A percentile compares a stretch with the other conserved stretches of the same genome.
Conservation (phyloP, 257 asterid genomes). For the Asclepias syriaca region DNA sequence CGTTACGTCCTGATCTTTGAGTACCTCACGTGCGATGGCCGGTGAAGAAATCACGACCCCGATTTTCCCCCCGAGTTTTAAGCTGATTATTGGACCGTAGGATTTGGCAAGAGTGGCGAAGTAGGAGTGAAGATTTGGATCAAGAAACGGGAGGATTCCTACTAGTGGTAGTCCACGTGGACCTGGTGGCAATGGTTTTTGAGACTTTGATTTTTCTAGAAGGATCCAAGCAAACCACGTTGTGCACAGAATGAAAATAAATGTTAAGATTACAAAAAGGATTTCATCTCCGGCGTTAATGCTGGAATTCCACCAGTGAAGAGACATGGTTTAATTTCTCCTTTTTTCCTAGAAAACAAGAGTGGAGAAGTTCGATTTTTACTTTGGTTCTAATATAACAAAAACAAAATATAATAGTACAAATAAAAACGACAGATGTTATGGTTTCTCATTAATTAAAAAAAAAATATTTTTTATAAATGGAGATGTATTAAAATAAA, state of each 20-base stretch:
- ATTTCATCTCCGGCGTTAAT: too few species aligned
- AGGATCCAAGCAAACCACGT: constrained; percentile 14
- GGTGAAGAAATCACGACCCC: constrained; percentile 32
- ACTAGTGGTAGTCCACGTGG: constrained; percentile 37
- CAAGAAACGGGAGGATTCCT: constrained; percentile 38
- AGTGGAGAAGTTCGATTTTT: too few species aligned
- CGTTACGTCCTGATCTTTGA: constrained; percentile 33
- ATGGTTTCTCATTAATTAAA: too few species aligned
- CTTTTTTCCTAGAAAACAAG: too few species aligned
- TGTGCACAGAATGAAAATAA: background rate
- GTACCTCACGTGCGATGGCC: constrained; percentile 21
- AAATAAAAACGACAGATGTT: too few species aligned
- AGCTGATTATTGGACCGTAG: constrained; percentile 30
- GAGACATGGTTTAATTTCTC: too few species aligned
- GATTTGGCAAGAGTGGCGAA: constrained; percentile 22
- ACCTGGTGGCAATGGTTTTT: constrained; percentile 33
- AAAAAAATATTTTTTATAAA: too few species aligned
- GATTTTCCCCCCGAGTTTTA: constrained; percentile 30
- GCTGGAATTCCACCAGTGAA: background rate
- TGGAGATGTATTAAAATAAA: too few species aligned
- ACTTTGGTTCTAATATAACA: too few species aligned
- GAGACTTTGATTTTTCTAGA: background rate
- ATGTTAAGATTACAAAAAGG: too few species aligned
- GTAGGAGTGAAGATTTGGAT: constrained; percentile 26
- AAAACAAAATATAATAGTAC: too few species aligned